Percentiles rank a stretch among this genome's conserved stretches.
phyloP scores from a whole-genome alignment of 257 asterid genomes.

The Linaria vulgaris region DNA sequence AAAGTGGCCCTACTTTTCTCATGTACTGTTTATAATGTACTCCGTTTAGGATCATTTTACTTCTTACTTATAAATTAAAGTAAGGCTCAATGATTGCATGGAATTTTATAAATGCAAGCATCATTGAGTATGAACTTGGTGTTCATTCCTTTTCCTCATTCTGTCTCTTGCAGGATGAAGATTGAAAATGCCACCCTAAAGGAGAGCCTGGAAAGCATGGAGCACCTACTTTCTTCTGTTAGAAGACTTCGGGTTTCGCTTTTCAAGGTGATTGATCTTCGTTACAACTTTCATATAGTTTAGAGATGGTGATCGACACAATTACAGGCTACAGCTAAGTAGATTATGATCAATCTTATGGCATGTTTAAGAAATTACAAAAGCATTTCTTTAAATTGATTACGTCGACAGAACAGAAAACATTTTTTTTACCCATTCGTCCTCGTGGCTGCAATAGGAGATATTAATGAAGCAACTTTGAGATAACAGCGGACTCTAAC shows the following conservation, averaged over 20 bases:
- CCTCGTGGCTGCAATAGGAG: too few species aligned
- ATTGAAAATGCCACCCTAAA: conserved; percentile 90
- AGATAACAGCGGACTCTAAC: too few species aligned
- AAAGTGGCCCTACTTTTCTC: not conserved
- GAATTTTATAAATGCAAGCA: not conserved
- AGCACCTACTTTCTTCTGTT: conserved; percentile 76
- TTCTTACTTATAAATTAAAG: not conserved
- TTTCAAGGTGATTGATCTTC: conserved; percentile 50
- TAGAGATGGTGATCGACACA: not conserved
- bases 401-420: too few species aligned
- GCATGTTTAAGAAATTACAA: too few species aligned
- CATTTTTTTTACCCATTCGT: too few species aligned
- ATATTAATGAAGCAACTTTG: too few species aligned
- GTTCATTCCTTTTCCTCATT: conserved; percentile 6
- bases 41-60: not conserved
- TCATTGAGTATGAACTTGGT: not conserved
- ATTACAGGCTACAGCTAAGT: not conserved
- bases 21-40: not conserved
- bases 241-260: conserved; percentile 72
- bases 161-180: conserved; percentile 61
- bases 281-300: not conserved
- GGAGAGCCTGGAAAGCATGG: conserved; percentile 95
- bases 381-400: too few species aligned
- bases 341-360: too few species aligned
- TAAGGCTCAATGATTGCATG: not conserved